Evolutionary conservation across 441 rosid species (phyloP).

Genomic region (Euphorbia schlechtendalii): DNA sequence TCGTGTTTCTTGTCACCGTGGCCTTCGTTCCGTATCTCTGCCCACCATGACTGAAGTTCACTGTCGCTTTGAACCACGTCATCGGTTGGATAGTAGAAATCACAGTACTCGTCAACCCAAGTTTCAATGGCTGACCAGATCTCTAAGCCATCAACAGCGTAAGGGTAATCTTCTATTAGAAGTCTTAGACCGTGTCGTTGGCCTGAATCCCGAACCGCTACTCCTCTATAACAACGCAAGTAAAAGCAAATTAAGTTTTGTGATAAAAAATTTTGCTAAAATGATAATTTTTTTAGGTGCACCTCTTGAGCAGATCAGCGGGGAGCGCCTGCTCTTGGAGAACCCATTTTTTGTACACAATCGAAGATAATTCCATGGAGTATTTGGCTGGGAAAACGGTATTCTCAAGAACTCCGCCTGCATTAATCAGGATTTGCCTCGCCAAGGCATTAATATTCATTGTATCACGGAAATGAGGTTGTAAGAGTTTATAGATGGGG

Average conservation of each 20-base stretch:
- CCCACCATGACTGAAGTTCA: conserved; percentile 90
- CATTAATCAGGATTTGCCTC: conserved; percentile 69
- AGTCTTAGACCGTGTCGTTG: conserved; percentile 47
- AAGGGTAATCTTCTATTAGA: conserved; percentile 79
- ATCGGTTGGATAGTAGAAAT: conserved; percentile 54
- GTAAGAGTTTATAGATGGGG: conserved; percentile 79
- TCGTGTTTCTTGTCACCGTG: conserved; percentile 73
- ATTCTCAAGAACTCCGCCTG: conserved; percentile 58
- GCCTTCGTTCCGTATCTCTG: conserved; percentile 50
- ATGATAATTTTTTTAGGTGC: too few species aligned
- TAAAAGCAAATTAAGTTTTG: too few species aligned
- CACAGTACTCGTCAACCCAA: conserved; percentile 75
- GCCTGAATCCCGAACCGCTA: conserved; percentile 51
- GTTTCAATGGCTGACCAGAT: conserved; percentile 79
- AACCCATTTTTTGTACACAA: conserved; percentile 62
- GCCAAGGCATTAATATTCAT: conserved; percentile 89
- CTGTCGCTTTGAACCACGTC: conserved; percentile 44
- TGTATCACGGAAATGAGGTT: conserved; percentile 87
- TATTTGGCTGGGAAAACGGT: conserved; percentile 65
- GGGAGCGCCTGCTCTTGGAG: conserved; percentile 85
- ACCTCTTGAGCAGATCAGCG: conserved; percentile 68
- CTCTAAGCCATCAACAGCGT: conserved; percentile 79
- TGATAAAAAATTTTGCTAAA: too few species aligned
- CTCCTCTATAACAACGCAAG: too few species aligned
- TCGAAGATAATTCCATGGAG: conserved; percentile 78